Evolutionary conservation across 768 basidiomycete species (phyloP).

Genomic region (Nevesoporus exiguus): DNA sequence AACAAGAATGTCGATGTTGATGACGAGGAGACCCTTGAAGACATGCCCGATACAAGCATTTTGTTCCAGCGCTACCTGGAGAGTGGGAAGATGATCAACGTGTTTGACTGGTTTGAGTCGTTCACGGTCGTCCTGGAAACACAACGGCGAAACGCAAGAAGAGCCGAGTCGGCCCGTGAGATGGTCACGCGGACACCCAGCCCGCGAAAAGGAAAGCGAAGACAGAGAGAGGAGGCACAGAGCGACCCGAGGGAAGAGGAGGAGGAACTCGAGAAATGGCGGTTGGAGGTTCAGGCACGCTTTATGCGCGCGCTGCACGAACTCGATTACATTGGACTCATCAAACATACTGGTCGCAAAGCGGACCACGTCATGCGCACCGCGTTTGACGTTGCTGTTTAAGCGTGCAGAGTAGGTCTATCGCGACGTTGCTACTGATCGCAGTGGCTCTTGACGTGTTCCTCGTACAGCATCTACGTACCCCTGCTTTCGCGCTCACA

Average conservation of each 20-base stretch:
- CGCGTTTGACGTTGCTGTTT: slow-evolving; percentile 48
- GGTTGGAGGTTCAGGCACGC: slow-evolving; percentile 65
- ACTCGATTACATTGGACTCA: slow-evolving; percentile 73
- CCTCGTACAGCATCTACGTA: slow-evolving; percentile 1
- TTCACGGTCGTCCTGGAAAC: slow-evolving; percentile 66
- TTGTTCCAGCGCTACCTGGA: slow-evolving; percentile 75
- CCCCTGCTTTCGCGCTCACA: not conserved
- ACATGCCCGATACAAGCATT: slow-evolving; percentile 72
- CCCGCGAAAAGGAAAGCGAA: slow-evolving; percentile 26
- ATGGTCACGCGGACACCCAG: slow-evolving; percentile 14
- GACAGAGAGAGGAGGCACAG: slow-evolving; percentile 21
- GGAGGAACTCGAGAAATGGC: slow-evolving; percentile 50
- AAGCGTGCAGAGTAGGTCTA: slow-evolving; percentile 17
- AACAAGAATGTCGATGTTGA: slow-evolving; percentile 15
- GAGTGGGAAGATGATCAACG: slow-evolving; percentile 78
- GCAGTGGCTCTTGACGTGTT: slow-evolving; percentile 5
- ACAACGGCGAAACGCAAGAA: slow-evolving; percentile 35
- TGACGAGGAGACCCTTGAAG: slow-evolving; percentile 39
- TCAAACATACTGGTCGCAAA: slow-evolving; percentile 78
- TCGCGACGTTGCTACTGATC: not conserved
- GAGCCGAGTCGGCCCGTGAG: not conserved
- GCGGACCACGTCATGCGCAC: slow-evolving; percentile 71
- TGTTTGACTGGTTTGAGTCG: slow-evolving; percentile 85
- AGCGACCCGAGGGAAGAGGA: slow-evolving; percentile 24
- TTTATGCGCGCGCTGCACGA: slow-evolving; percentile 81